These are phyloP conservation scores for Aspergillus cristatus DNA, from an alignment of 495 filamentous ascomycete species.

Conservation along the genomic window DNA sequence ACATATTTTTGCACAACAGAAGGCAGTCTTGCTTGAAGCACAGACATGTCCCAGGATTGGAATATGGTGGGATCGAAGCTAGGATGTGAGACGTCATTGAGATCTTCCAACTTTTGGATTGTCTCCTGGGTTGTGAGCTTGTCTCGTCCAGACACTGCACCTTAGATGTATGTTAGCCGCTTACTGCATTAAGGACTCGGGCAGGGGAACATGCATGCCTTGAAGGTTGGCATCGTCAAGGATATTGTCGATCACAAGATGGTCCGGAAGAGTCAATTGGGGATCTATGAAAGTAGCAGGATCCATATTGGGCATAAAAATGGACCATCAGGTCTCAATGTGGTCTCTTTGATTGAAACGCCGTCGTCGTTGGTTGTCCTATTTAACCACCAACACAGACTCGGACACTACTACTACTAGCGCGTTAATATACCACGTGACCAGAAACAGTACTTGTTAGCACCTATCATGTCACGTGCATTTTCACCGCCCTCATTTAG, in stretches of 20 bases:
- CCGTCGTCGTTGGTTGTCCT: too few species aligned
- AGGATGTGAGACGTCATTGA: slow-evolving; percentile 41
- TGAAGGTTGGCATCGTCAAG: slow-evolving; percentile 19
- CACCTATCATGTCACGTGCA: too few species aligned
- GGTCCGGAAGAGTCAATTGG: slow-evolving; percentile 40
- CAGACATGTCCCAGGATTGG: slow-evolving; percentile 38
- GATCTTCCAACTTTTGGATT: slow-evolving; percentile 33
- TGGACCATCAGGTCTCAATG: too few species aligned
- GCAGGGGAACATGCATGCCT: slow-evolving; percentile 9
- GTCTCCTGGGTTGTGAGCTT: slow-evolving; percentile 13
- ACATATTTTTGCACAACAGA: slow-evolving; percentile 34
- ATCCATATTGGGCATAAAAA: slow-evolving; percentile 16
- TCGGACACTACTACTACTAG: too few species aligned
- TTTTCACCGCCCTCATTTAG: too few species aligned
- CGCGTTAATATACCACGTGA: too few species aligned
- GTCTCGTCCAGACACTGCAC: slow-evolving; percentile 7
- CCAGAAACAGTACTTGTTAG: too few species aligned
- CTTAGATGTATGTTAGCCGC: slow-evolving; percentile 5
- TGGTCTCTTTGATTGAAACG: too few species aligned
- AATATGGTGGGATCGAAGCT: slow-evolving; percentile 48
- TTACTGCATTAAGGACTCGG: slow-evolving; percentile 8
- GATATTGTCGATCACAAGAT: slow-evolving; percentile 40
- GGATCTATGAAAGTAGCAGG: slow-evolving; percentile 34
- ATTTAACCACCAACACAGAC: too few species aligned
- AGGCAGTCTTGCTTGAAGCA: slow-evolving; percentile 26